Evolutionary conservation across 2,329 filamentous ascomycete genomes (phyloP).

Genomic region (Calonectria multiphialidica): DNA sequence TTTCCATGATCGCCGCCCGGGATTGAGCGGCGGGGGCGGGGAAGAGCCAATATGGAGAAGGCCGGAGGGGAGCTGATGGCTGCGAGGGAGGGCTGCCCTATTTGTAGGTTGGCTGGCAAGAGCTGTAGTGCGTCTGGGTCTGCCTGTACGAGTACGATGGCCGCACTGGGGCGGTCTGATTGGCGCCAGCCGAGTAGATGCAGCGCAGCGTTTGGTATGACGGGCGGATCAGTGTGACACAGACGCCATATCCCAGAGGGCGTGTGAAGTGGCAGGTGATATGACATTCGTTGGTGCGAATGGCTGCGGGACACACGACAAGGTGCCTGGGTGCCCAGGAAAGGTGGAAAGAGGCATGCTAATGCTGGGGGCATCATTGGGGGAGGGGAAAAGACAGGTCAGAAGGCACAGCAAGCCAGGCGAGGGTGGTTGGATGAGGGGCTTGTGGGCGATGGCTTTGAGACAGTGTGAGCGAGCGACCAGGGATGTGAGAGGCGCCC

Average conservation of each 20-base stretch:
- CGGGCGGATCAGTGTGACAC: background rate
- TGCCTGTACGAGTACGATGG: background rate
- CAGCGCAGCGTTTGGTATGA: background rate
- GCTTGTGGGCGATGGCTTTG: constrained; percentile 4
- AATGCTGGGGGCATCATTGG: background rate
- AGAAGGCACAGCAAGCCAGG: background rate
- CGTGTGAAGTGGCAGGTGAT: constrained; percentile 6
- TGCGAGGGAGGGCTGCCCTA: background rate
- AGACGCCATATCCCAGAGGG: background rate
- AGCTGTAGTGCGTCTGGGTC: background rate
- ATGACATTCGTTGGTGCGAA: constrained; percentile 4
- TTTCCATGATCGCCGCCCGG: constrained; percentile 24
- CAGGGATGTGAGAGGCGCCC: constrained; percentile 2
- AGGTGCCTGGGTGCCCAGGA: background rate
- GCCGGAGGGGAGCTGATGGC: background rate
- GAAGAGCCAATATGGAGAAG: constrained; percentile 1
- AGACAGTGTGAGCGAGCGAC: constrained; percentile 17
- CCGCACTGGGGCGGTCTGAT: background rate
- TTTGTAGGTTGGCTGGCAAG: background rate
- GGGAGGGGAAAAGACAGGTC: constrained; percentile 1
- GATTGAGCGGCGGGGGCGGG: constrained; percentile 13
- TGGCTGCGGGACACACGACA: constrained; percentile 3
- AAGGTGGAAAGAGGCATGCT: too few relatives aligned
- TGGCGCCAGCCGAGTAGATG: background rate
- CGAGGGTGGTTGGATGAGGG: background rate